Evolutionary conservation across 2,329 filamentous ascomycete genomes (phyloP).

Genomic region (Orbilia ellipsospora): DNA sequence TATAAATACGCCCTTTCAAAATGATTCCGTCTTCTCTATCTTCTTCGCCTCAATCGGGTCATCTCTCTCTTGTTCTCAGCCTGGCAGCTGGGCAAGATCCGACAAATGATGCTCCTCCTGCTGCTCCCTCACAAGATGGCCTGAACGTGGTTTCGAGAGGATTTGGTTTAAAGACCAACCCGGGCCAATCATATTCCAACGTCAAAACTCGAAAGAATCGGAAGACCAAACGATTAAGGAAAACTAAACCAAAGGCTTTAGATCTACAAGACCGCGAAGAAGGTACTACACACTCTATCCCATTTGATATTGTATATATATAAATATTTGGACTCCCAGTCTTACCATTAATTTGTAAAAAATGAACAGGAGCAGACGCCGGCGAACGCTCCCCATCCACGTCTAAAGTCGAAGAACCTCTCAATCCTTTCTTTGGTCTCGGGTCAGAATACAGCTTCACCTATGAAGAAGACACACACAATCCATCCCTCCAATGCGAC

Average conservation of each 20-base stretch:
- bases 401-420: not conserved
- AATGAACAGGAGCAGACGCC: not conserved
- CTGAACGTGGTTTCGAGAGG: too few species aligned
- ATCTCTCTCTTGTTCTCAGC: not conserved
- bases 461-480: not conserved
- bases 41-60: slow-evolving; percentile 7
- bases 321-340: too few species aligned
- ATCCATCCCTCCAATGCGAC: not conserved
- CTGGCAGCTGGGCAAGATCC: not conserved
- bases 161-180: too few species aligned
- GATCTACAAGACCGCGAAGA: too few species aligned
- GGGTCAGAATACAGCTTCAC: slow-evolving; percentile 26
- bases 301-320: too few species aligned
- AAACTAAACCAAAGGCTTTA: too few species aligned
- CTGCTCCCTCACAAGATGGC: too few species aligned
- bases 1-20: not conserved
- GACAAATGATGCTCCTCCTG: not conserved
- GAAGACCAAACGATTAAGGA: too few species aligned
- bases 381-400: slow-evolving; percentile 12
- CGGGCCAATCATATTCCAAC: too few species aligned
- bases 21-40: slow-evolving; percentile 16
- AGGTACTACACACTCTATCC: too few species aligned
- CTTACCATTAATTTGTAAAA: not conserved
- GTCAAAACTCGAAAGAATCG: too few species aligned
- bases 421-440: slow-evolving; percentile 29